Base-by-base conservation (phyloP, 2,329 filamentous ascomycete genomes). In the Clonostachys sp. region DNA sequence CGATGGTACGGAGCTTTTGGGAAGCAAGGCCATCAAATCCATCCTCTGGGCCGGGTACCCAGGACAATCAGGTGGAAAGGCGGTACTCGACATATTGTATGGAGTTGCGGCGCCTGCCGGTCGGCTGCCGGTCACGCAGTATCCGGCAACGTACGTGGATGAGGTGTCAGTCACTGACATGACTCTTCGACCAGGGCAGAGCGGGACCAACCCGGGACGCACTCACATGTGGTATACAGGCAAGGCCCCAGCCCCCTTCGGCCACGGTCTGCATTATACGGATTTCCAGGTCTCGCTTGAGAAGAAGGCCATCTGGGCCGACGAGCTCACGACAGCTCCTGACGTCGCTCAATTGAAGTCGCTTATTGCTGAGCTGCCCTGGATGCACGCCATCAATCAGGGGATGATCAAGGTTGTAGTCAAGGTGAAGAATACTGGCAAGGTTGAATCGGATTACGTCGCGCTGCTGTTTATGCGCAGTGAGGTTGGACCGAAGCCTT, bases 41-140 rank as follows among this genome's bases (percentile, higher is more conserved):
- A 57, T 84, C 1, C 53, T 84, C 0, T 84, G 80, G 80, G 76
- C 67, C 0, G 77, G 79, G 0, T 83, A 80, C 48, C 80, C 81
- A 0, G 80, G 81, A 2, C 80, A 84, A 59, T 73, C 75, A 38
- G 81, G 81, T 13, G 81, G 81, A 3, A 61, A 63, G 9, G 81
- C 80, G 0, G 56, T 83, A 10, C 61, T 81, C 43, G 70, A 81
- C 48, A 65, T 83, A 46, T 54, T 84, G 34, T 74, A 68, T 8
- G 80, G 80, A 3, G 64, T 62, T 4, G 61, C 58, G 4, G 65
- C 75, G 0, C 77, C 77, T 3, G 79, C 78, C 8, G 80, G 76
- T 2, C 65, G 80, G 38, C 57, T 83, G 5, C 75, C 78, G 1
- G 61, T 75, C 2, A 83, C 79, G 2, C 71, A 79, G 57, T 83